phyloP scores from a whole-genome alignment of 768 basidiomycete species.

The Leccinum barrowsii region DNA sequence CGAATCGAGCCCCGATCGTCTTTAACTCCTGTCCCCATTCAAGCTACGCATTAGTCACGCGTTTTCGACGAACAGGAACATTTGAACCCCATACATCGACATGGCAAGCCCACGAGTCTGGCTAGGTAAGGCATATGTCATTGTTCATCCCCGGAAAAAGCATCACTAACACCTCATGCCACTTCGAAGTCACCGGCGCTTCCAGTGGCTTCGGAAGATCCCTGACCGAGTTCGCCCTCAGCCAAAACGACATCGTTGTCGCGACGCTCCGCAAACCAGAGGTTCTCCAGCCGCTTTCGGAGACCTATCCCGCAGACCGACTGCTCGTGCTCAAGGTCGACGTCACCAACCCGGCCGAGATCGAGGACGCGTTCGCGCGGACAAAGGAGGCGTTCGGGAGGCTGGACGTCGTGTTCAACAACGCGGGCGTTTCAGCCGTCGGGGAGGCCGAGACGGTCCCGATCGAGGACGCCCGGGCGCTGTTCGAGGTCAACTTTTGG shows the following conservation, averaged over 20 bases:
- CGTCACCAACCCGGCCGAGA: constrained; percentile 8
- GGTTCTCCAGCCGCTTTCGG: constrained; percentile 4
- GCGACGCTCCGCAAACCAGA: constrained; percentile 42
- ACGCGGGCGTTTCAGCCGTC: constrained; percentile 20
- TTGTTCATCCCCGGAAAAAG: background rate
- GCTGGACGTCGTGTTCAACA: constrained; percentile 22
- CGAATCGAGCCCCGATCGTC: background rate
- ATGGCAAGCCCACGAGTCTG: constrained; percentile 11
- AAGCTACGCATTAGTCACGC: background rate
- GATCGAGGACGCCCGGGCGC: constrained; percentile 14
- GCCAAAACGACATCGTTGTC: constrained; percentile 36
- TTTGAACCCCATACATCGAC: background rate
- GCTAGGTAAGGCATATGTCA: background rate
- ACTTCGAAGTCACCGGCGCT: constrained; percentile 35
- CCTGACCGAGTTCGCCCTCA: constrained; percentile 31
- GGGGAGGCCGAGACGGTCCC: constrained; percentile 25
- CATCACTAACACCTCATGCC: background rate
- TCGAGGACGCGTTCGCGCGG: constrained; percentile 9
- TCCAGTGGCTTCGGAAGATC: constrained; percentile 38
- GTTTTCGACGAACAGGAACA: constrained; percentile 2
- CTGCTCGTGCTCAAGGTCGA: constrained; percentile 18
- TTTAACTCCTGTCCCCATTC: background rate
- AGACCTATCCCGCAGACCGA: constrained; percentile 3
- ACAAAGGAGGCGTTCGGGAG: constrained; percentile 12
- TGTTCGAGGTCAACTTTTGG: constrained; percentile 31